Conservation (phyloP, 805 yeast species). For the Yamadazyma akitaensis region DNA sequence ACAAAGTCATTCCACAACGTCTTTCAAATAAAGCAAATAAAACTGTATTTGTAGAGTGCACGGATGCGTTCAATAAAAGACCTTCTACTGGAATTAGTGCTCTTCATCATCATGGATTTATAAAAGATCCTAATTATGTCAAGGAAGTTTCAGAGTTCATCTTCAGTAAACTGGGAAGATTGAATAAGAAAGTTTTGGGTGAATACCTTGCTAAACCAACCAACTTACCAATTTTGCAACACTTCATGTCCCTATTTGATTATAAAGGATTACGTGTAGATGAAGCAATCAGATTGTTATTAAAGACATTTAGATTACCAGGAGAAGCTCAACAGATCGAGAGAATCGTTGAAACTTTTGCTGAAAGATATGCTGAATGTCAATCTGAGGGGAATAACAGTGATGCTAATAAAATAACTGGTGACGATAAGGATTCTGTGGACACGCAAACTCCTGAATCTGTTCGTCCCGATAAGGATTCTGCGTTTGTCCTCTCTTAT, state of each 20-base stretch:
- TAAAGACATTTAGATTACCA: slow-evolving; percentile 85
- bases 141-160: slow-evolving; percentile 72
- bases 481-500: slow-evolving; percentile 84
- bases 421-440: neutral
- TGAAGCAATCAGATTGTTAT: slow-evolving; percentile 80
- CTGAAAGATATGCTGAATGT: slow-evolving; percentile 70
- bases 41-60: slow-evolving; percentile 71
- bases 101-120: slow-evolving; percentile 63
- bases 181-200: slow-evolving; percentile 86
- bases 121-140: slow-evolving; percentile 44
- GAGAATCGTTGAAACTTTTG: slow-evolving; percentile 82
- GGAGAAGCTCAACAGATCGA: slow-evolving; percentile 98
- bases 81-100: slow-evolving; percentile 73
- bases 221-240: slow-evolving; percentile 54
- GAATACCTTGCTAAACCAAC: slow-evolving; percentile 77
- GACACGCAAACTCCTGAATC: slow-evolving; percentile 32
- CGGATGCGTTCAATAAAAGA: slow-evolving; percentile 70
- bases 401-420: neutral
- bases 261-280: slow-evolving; percentile 81
- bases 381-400: slow-evolving; percentile 31
- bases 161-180: slow-evolving; percentile 71
- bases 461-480: slow-evolving; percentile 75
- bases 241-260: slow-evolving; percentile 70
- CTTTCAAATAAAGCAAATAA: slow-evolving; percentile 52
- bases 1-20: slow-evolving; percentile 24